Evolutionary conservation across 2,329 filamentous ascomycete genomes (phyloP).

Genomic region (Colletotrichum liaoningense): DNA sequence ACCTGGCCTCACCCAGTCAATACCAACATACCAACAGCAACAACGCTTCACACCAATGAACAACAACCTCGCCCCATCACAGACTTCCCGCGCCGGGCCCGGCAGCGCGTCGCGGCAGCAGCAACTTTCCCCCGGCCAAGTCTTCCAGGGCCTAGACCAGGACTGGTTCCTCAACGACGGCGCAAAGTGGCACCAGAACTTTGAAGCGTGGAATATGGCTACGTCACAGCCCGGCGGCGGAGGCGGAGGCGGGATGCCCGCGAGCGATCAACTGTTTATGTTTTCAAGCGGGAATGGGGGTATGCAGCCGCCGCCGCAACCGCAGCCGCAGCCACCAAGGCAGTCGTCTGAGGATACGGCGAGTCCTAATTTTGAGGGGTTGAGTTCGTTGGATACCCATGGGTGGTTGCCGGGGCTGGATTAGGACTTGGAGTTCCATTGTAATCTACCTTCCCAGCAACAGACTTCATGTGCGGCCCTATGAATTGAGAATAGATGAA

Average conservation of each 20-base stretch:
- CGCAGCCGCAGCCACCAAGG: slow-evolving; percentile 2
- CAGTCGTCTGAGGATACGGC: slow-evolving; percentile 30
- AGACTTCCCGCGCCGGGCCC: not conserved
- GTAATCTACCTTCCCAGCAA: too few relatives aligned
- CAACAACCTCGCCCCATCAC: slow-evolving; percentile 1
- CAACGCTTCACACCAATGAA: slow-evolving; percentile 20
- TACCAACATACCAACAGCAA: slow-evolving; percentile 43
- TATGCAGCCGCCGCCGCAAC: not conserved
- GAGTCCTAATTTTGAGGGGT: slow-evolving; percentile 42
- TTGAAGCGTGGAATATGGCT: slow-evolving; percentile 62
- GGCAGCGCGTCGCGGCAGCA: slow-evolving; percentile 38
- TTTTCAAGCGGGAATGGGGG: slow-evolving; percentile 20
- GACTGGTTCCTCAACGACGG: slow-evolving; percentile 70
- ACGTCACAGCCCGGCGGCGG: not conserved
- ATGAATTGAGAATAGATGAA: not conserved
- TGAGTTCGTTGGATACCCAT: slow-evolving; percentile 45
- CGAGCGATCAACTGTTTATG: slow-evolving; percentile 34
- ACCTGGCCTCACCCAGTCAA: slow-evolving; percentile 38
- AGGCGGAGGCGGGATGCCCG: slow-evolving; percentile 10
- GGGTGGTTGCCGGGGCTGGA: slow-evolving; percentile 52
- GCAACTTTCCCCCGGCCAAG: slow-evolving; percentile 44
- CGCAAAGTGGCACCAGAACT: slow-evolving; percentile 68
- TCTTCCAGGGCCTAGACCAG: slow-evolving; percentile 58
- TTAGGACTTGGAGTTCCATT: slow-evolving; percentile 31
- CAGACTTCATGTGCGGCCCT: accelerated